Base-by-base conservation (phyloP, 2,329 filamentous ascomycete species). In the Penicillium sp. region DNA sequence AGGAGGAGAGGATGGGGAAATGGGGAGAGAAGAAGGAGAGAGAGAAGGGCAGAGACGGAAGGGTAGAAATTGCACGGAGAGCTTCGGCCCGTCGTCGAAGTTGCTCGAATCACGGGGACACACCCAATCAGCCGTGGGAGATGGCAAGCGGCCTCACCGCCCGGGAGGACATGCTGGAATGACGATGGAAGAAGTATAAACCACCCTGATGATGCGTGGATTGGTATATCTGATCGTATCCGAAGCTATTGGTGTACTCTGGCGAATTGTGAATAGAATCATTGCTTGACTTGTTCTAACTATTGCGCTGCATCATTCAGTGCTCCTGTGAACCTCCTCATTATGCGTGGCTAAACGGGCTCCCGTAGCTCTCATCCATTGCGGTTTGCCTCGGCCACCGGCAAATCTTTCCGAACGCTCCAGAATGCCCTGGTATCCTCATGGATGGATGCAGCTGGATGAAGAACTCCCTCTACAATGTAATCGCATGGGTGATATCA, bases 41-140 rank as follows among this genome's bases (percentile, higher is more conserved):
- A 60, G 64, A 63, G 64, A 59, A 61, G 64, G 67, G 66, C 63
- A 38, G 38, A 43, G 22, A 28, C 25, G 50, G 50, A 65, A 67
- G 63, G 62, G 66, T 67, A 71, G 70, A 74, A 73, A 70, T 73
- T 74, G 69, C 67, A 59, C 66, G 70, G 71, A 71, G 68, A 71
- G 64, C 65, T 69, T 73, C 71, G 71, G 71, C 67, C 71, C 70
- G 70, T 74, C 73, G 73, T 76, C 73, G 74, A 76, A 76, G 45
- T 70, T 69, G 68, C 69, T 76, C 69, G 72, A 75, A 76, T 69
- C 67, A 67, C 65, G 61, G 59, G 41, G 60, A 60, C 59, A 12
- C 38, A 48, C 45, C 62, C 63, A 66, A 67, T 66, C 63, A 70
- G 42, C 28, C 11, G 22, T 3, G 22, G 15, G 1, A 38, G 50